Percentiles rank a stretch among this genome's conserved stretches.
Evolutionary conservation across 805 yeast genomes (phyloP).

Genomic region (Wickerhamiella occidentalis): DNA sequence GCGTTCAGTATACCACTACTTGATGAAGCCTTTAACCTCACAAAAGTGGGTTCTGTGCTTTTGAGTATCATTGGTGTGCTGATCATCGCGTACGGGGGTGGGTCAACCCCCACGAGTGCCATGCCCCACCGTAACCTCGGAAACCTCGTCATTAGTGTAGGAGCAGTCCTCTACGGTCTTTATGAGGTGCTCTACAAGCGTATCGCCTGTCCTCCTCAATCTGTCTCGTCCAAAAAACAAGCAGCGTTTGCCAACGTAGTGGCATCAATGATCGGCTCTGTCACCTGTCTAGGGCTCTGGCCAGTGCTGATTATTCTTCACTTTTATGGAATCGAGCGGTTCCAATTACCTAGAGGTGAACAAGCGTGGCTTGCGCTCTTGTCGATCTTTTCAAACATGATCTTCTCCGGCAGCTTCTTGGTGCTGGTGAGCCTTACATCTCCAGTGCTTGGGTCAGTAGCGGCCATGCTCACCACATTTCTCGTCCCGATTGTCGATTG

Average conservation of each 20-base stretch:
- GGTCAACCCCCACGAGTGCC: slow-evolving; percentile 15
- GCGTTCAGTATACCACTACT: slow-evolving; percentile 69
- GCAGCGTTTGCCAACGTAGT: slow-evolving; percentile 70
- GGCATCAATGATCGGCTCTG: slow-evolving; percentile 54
- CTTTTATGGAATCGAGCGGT: slow-evolving; percentile 43
- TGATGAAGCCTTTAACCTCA: slow-evolving; percentile 49
- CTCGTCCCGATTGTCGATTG: slow-evolving; percentile 70
- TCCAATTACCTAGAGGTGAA: slow-evolving; percentile 38
- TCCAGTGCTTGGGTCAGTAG: slow-evolving; percentile 63
- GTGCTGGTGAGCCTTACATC: slow-evolving; percentile 72
- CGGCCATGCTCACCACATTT: slow-evolving; percentile 62
- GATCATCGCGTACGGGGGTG: slow-evolving; percentile 50
- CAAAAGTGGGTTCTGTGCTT: slow-evolving; percentile 54
- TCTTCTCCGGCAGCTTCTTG: slow-evolving; percentile 60
- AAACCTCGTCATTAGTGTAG: slow-evolving; percentile 54
- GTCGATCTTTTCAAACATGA: slow-evolving; percentile 50
- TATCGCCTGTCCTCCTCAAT: slow-evolving; percentile 59
- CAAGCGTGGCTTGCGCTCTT: slow-evolving; percentile 37
- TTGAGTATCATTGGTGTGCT: slow-evolving; percentile 67
- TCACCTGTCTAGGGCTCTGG: slow-evolving; percentile 42
- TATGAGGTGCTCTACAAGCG: slow-evolving; percentile 77
- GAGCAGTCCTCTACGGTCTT: slow-evolving; percentile 68
- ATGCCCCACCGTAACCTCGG: slow-evolving; percentile 58
- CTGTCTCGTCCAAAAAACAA: slow-evolving; percentile 53
- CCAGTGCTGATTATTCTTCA: slow-evolving; percentile 39